phyloP scores from a whole-genome alignment of 345 rosid species.

The Excoecaria agallocha region DNA sequence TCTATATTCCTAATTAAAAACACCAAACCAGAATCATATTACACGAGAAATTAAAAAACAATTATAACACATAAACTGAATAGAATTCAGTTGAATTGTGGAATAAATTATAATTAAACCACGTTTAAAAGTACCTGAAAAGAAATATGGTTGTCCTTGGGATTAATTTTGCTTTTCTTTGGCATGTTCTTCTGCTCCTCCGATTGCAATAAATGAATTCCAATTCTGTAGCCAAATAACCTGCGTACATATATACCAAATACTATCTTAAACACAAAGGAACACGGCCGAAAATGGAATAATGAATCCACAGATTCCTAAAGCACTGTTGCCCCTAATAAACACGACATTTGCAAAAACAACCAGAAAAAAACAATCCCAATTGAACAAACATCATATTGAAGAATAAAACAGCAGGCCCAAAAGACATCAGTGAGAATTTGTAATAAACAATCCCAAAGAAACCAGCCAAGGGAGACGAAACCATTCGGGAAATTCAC shows the following conservation, averaged over 20 bases:
- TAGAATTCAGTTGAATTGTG: background rate
- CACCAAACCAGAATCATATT: background rate
- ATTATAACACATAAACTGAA: background rate
- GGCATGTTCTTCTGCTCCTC: constrained; percentile 23
- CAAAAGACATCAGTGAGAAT: no score
- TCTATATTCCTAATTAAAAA: background rate
- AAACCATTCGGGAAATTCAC: no score
- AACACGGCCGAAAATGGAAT: no score
- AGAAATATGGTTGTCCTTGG: constrained; percentile 46
- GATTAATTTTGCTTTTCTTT: constrained; percentile 30
- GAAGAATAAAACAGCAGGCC: no score
- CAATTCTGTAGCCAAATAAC: constrained; percentile 38
- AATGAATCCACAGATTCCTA: no score
- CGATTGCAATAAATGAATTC: constrained; percentile 35
- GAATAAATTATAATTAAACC: background rate
- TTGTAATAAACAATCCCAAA: no score
- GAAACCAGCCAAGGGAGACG: no score
- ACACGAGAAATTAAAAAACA: background rate
- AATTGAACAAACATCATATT: no score
- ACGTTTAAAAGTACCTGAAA: constrained; percentile 39
- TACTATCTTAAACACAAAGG: background rate
- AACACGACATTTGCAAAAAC: no score
- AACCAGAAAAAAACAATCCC: no score
- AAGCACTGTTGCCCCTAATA: no score
- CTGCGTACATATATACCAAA: constrained; percentile 9